A percentile compares a stretch with the other conserved stretches of the same genome.
Evolutionary conservation across 352 stramenopile genomes (phyloP).

Genomic region (Thalassiosira exigua): DNA sequence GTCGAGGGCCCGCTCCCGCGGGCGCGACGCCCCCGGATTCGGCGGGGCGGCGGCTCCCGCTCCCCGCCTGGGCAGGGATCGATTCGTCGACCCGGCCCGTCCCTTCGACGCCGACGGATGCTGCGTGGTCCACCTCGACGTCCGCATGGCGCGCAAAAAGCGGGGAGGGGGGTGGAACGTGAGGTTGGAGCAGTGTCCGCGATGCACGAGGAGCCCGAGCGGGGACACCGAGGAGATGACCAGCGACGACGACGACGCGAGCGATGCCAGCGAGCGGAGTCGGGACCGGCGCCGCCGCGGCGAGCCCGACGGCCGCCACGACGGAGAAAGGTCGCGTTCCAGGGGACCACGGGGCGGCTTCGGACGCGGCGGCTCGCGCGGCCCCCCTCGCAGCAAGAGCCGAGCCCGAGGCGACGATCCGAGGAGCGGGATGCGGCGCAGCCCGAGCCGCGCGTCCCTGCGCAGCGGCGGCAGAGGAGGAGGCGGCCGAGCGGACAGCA

Average conservation of each 20-base stretch:
- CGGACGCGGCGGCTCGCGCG: not conserved
- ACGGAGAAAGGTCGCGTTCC: not conserved
- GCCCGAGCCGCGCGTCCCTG: not conserved
- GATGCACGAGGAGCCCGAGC: not conserved
- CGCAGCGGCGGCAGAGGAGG: constrained; percentile 8
- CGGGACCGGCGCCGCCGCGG: not conserved
- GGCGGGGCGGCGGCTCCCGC: not conserved
- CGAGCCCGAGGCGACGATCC: not conserved
- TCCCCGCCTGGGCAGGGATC: no score
- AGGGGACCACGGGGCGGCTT: not conserved
- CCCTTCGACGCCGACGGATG: constrained; percentile 30
- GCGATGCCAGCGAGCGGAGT: not conserved
- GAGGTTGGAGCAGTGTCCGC: constrained; percentile 12
- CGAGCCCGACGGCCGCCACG: not conserved
- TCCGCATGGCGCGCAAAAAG: constrained; percentile 23
- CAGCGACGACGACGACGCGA: not conserved
- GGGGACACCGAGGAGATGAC: constrained; percentile 6
- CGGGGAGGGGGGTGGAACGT: constrained; percentile 18
- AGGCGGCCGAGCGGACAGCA: not conserved
- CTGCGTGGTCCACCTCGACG: constrained; percentile 23
- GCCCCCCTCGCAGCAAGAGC: not conserved
- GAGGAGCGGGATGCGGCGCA: not conserved
- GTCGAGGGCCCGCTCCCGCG: not conserved
- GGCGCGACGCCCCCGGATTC: not conserved
- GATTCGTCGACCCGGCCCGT: constrained; percentile 7